A percentile compares a stretch with the other conserved stretches of the same genome.
phyloP scores from a whole-genome alignment of 768 basidiomycete species.

The Candolleomyces eurysporus region DNA sequence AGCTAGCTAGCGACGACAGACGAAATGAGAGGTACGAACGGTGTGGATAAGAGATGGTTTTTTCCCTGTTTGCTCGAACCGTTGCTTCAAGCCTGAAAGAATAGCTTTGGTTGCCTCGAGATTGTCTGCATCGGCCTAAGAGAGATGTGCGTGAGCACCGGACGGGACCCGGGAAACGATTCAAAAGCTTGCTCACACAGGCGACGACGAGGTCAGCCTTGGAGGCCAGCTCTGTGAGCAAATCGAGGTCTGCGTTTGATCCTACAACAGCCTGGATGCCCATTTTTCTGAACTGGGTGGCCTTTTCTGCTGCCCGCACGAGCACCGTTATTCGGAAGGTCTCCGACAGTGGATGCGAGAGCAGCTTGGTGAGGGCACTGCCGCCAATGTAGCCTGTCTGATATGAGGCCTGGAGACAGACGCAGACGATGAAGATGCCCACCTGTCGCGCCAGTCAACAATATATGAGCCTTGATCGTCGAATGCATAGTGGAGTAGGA shows the following conservation, averaged over 20 bases:
- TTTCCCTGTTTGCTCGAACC: constrained; percentile 29
- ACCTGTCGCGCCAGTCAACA: constrained; percentile 49
- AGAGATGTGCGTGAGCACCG: not conserved
- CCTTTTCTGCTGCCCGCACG: constrained; percentile 44
- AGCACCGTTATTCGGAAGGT: constrained; percentile 42
- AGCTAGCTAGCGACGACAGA: not conserved
- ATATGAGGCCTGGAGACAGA: not conserved
- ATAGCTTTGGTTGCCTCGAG: constrained; percentile 37
- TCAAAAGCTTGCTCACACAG: constrained; percentile 26
- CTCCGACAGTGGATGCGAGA: constrained; percentile 31
- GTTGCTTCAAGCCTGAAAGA: constrained; percentile 34
- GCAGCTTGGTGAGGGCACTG: constrained; percentile 41
- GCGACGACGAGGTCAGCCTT: constrained; percentile 46
- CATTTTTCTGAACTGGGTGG: constrained; percentile 36
- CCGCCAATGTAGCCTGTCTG: constrained; percentile 47
- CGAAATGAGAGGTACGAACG: constrained; percentile 24
- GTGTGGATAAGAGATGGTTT: constrained; percentile 41
- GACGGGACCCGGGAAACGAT: not conserved
- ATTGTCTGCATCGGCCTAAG: constrained; percentile 39
- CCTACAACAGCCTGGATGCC: constrained; percentile 40
- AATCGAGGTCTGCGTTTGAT: constrained; percentile 34
- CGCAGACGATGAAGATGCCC: not conserved
- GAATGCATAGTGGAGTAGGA: constrained; percentile 5
- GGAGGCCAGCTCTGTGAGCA: constrained; percentile 38
- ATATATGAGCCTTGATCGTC: constrained; percentile 29